Evolutionary conservation across 192 early-diverging fungal genomes (phyloP), one percentile per base, ranked within the genome.

Genomic region (Chytriomyces sp.): DNA sequence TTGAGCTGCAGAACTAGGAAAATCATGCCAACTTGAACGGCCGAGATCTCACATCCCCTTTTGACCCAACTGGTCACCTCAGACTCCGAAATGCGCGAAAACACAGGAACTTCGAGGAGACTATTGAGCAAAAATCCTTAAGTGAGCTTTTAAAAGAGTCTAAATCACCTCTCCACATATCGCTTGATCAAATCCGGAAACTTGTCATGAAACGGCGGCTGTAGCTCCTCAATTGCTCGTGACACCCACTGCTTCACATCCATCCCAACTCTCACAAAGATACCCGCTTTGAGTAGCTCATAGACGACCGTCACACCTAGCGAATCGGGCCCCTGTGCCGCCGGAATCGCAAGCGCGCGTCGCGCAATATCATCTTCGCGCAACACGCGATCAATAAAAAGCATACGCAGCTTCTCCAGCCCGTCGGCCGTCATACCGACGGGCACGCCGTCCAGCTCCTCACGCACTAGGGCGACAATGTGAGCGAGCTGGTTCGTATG

Each of bases 221-320:
- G 31, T 22, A 37, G 33, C 4, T 3, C 19, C 31, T 19, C 6
- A 0, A 75, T 67, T 0, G 53, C n/a, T 52, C 61, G 32, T 26
- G 69, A 26, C 17, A 75, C 38, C 74, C 74, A 75, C 12, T 39
- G n/a, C 28, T 60, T 75, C 12, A 75, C 41, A 34, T 75, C 74
- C 22, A 75, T 60, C 14, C 31, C n/a, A n/a, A n/a, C 14, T 3
- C 39, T 7, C 8, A 36, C 4, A 49, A 60, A 75, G 26, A 69
- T 69, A 22, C 57, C 39, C 7, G 74, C 64, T 59, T 69, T 67
- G n/a, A 75, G 38, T 0, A 75, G 59, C 34, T 75, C 54, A 52
- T 68, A 52, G n/a, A 75, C 74, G 31, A 75, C 62, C 5, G 58
- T 19, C 4, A 67, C 56, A 30, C 28, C 31, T 58, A 14, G 31